phyloP scores from a whole-genome alignment of 257 asterid genomes.

The Solanum rostratum region DNA sequence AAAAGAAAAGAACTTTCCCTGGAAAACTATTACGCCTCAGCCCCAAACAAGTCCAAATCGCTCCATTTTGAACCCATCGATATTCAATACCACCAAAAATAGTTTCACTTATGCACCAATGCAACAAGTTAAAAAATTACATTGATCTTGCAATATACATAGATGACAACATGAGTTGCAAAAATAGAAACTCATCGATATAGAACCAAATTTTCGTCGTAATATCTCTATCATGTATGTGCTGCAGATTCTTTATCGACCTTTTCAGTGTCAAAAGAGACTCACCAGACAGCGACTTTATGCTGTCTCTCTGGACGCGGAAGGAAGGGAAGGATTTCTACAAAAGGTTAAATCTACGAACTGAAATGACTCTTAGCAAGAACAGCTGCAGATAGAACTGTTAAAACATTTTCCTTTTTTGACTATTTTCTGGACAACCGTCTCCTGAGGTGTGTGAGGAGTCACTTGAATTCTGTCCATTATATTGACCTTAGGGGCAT shows the following conservation, averaged over 20 bases:
- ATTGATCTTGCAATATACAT: background rate
- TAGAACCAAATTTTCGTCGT: background rate
- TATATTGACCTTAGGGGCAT: slow-evolving; percentile 34
- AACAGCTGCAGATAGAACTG: slow-evolving; percentile 54
- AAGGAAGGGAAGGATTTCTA: background rate
- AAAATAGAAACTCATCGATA: background rate
- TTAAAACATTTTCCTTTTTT: slow-evolving; percentile 53
- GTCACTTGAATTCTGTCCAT: slow-evolving; percentile 48
- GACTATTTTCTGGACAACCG: slow-evolving; percentile 40
- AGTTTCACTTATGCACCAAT: background rate
- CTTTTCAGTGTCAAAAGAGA: background rate
- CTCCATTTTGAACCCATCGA: background rate
- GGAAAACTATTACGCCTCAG: too few species aligned
- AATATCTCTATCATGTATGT: background rate
- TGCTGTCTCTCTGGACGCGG: background rate
- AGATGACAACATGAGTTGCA: background rate
- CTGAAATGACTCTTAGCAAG: slow-evolving; percentile 29
- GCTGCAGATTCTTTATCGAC: background rate
- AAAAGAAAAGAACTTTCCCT: too few species aligned
- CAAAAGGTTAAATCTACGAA: background rate
- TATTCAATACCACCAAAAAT: background rate
- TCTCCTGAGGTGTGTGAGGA: slow-evolving; percentile 21
- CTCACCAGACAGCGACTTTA: background rate
- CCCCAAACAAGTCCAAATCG: background rate
- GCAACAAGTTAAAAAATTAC: background rate